A percentile compares a stretch with the other conserved stretches of the same genome.
phyloP scores from a whole-genome alignment of 306 rosid species.

The Arachis stenosperma region DNA sequence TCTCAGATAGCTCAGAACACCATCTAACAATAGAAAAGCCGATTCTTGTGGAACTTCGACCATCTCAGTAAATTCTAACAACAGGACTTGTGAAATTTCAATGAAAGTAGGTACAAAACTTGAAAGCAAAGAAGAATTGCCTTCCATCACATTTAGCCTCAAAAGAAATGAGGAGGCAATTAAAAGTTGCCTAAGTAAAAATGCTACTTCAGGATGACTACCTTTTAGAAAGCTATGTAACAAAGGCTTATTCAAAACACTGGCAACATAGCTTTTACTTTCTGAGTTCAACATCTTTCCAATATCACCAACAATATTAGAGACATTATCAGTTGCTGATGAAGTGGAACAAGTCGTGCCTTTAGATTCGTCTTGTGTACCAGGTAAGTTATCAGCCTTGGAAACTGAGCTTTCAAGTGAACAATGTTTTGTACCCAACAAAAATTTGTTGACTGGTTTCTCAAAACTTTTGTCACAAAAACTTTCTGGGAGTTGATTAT shows the following conservation, averaged over 20 bases:
- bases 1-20: conserved; percentile 72
- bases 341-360: conserved; percentile 44
- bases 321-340: conserved; percentile 42
- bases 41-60: conserved; percentile 61
- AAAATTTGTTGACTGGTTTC: conserved; percentile 32
- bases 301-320: conserved; percentile 36
- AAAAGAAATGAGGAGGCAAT: conserved; percentile 70
- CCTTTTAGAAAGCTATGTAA: conserved; percentile 71
- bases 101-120: conserved; percentile 51
- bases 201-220: conserved; percentile 59
- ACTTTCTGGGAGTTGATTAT: conserved; percentile 43
- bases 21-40: conserved; percentile 78
- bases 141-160: conserved; percentile 62
- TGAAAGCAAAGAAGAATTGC: conserved; percentile 49
- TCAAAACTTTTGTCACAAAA: conserved; percentile 46
- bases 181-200: conserved; percentile 72
- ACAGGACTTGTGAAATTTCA: conserved; percentile 65
- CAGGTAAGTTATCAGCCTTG: conserved; percentile 43
- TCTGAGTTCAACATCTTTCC: conserved; percentile 40
- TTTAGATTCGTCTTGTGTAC: conserved; percentile 37
- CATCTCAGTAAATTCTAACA: conserved; percentile 64
- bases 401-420: conserved; percentile 23
- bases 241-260: conserved; percentile 57
- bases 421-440: conserved; percentile 34
- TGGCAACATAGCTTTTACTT: conserved; percentile 47